Conservation (phyloP, 2,329 filamentous ascomycete species). For the Trichoderma sp. region DNA sequence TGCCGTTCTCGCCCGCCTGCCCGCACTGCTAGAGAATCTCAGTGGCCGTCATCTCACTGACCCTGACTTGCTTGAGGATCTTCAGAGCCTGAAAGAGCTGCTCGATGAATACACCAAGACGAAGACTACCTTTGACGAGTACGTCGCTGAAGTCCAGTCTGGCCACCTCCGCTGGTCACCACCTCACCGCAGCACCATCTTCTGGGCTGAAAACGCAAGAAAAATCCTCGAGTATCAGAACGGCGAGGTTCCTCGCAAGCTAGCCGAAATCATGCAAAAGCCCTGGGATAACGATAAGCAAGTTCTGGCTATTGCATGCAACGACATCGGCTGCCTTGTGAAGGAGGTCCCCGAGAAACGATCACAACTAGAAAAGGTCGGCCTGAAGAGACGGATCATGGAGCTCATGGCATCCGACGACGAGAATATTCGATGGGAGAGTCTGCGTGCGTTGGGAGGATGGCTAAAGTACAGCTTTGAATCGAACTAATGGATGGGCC, state of each 20-base stretch:
- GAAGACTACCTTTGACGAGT: conserved; percentile 82
- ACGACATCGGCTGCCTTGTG: conserved; percentile 85
- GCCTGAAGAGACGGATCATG: conserved; percentile 86
- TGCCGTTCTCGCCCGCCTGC: conserved; percentile 83
- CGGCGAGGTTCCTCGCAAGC: conserved; percentile 73
- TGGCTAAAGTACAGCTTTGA: conserved; percentile 68
- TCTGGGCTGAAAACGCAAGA: conserved; percentile 90
- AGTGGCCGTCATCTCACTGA: conserved; percentile 64
- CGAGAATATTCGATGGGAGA: conserved; percentile 90
- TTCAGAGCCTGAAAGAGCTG: conserved; percentile 62
- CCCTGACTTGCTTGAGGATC: conserved; percentile 64
- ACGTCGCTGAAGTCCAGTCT: conserved; percentile 80
- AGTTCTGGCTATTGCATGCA: conserved; percentile 89
- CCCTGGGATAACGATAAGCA: conserved; percentile 80
- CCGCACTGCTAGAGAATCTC: conserved; percentile 64
- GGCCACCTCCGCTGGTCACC: conserved; percentile 92
- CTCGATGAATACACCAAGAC: conserved; percentile 69
- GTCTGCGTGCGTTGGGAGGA: conserved; percentile 73
- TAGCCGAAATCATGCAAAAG: conserved; percentile 79
- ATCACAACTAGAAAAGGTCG: conserved; percentile 75
- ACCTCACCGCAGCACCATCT: conserved; percentile 80
- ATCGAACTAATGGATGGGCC: conserved; percentile 31
- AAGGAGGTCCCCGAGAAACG: conserved; percentile 87
- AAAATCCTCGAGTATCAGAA: conserved; percentile 83
- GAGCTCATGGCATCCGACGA: conserved; percentile 89